Conservation (phyloP, 768 basidiomycete genomes). For the Boletus tomentosulus region DNA sequence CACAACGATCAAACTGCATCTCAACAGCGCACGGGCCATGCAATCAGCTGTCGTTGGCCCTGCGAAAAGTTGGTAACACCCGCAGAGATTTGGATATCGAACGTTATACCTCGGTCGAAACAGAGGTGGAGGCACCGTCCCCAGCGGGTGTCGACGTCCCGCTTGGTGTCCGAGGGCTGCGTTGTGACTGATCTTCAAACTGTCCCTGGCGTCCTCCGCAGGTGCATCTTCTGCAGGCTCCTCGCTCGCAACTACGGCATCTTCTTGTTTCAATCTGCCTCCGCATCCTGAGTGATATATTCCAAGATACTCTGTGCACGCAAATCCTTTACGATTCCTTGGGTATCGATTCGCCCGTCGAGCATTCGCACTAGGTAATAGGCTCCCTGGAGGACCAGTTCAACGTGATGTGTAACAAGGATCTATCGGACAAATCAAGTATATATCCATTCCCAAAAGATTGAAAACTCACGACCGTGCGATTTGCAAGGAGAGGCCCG, state of each 20-base stretch:
- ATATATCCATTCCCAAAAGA: background rate
- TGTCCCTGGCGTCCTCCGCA: background rate
- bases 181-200: slow-evolving; percentile 47
- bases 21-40: slow-evolving; percentile 80
- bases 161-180: slow-evolving; percentile 47
- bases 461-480: slow-evolving; percentile 56
- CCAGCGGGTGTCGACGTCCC: slow-evolving; percentile 42
- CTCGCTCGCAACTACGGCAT: slow-evolving; percentile 21
- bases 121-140: slow-evolving; percentile 37
- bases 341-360: slow-evolving; percentile 75
- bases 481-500: slow-evolving; percentile 59
- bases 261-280: slow-evolving; percentile 47
- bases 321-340: slow-evolving; percentile 66
- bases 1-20: slow-evolving; percentile 69
- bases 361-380: slow-evolving; percentile 74
- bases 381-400: slow-evolving; percentile 72
- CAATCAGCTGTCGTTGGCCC: slow-evolving; percentile 85
- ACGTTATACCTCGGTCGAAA: slow-evolving; percentile 51
- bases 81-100: slow-evolving; percentile 80
- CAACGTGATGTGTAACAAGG: slow-evolving; percentile 80
- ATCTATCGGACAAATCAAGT: slow-evolving; percentile 34
- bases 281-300: slow-evolving; percentile 50
- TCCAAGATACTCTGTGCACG: slow-evolving; percentile 58
- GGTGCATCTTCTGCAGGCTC: slow-evolving; percentile 1
- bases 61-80: slow-evolving; percentile 92